Evolutionary conservation across 2,329 filamentous ascomycete genomes (phyloP), one percentile per base, ranked within the genome.

Genomic region (Aureobasidium vineae): DNA sequence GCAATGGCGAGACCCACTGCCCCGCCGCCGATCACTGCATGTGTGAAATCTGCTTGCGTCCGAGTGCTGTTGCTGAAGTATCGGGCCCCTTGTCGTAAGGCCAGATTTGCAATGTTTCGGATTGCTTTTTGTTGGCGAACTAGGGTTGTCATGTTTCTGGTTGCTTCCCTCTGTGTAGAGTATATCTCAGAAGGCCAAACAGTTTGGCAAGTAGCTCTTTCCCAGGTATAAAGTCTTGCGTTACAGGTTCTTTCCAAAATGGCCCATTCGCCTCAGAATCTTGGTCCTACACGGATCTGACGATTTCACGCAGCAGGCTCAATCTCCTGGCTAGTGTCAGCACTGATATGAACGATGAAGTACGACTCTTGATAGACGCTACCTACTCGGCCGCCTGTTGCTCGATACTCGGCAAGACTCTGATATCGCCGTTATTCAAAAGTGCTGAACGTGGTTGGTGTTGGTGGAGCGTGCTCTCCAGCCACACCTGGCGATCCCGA

Each of bases 1-100:
- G 92, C 91, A 65, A 92, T 85, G 10, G 93, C 90, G 1, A 97
- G 85, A 13, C 93, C 93, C 41, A 97, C 88, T 0, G 91, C 88
- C 2, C 89, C 89, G 36, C 82, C 89, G 15, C 89, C 89, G 67
- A 91, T 84, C 6, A 90, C 83, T 40, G 85, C 85, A 77, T 88
- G 86, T 10, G 86, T 88, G 73, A 88, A 88, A 75, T 88, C 86
- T 19, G 84, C 83, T 66, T 78, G 63, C 57, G 69, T 70, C n/a
- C 69, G 63, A 64, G 71, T 68, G 19, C 78, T 77, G 38, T 75
- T 80, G 8, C 81, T 83, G 72, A 85, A 84, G 57, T 59, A 26
- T n/a, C 68, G 47, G 4, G n/a, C 6, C 15, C 6, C 7, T 15
- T 43, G 36, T 36, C 15, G 28, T 10, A n/a, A 8, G 0, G 26